phyloP scores from a whole-genome alignment of 257 asterid genomes.

The Handroanthus guayacan region DNA sequence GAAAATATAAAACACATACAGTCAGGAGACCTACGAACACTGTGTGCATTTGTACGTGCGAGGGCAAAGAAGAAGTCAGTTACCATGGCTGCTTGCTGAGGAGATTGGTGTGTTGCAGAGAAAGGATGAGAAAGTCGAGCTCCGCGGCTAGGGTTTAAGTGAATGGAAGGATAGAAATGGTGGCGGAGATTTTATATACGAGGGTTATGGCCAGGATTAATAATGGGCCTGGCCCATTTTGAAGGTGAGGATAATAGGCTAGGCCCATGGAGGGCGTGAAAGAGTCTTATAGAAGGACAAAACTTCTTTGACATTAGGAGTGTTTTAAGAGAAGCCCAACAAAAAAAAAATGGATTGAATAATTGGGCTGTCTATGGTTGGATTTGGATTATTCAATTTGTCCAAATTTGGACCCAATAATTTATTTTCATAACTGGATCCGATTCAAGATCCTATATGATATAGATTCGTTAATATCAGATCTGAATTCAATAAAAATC shows the following conservation, averaged over 20 bases:
- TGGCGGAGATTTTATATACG: slow-evolving; percentile 9
- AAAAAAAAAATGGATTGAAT: background rate
- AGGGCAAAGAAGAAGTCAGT: background rate
- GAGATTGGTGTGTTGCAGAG: background rate
- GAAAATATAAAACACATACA: background rate
- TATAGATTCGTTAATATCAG: too few relatives aligned
- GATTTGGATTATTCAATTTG: too few relatives aligned
- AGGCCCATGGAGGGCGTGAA: background rate
- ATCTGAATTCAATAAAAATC: too few relatives aligned
- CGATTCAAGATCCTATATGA: too few relatives aligned
- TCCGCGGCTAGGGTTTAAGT: slow-evolving; percentile 39
- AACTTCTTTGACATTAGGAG: background rate
- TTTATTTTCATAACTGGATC: too few relatives aligned
- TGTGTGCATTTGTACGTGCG: background rate
- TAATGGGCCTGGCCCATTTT: slow-evolving; percentile 15
- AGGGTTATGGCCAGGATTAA: background rate
- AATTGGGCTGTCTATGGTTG: too few relatives aligned
- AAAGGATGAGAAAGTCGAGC: background rate
- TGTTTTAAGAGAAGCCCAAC: background rate
- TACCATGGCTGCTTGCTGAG: slow-evolving; percentile 41
- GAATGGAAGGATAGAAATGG: background rate
- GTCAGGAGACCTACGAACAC: background rate
- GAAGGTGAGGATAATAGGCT: background rate
- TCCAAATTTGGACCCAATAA: too few relatives aligned
- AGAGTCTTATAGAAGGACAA: too few relatives aligned